Base-by-base conservation (phyloP, 2,329 filamentous ascomycete species). In the Lecanicillium sp. region DNA sequence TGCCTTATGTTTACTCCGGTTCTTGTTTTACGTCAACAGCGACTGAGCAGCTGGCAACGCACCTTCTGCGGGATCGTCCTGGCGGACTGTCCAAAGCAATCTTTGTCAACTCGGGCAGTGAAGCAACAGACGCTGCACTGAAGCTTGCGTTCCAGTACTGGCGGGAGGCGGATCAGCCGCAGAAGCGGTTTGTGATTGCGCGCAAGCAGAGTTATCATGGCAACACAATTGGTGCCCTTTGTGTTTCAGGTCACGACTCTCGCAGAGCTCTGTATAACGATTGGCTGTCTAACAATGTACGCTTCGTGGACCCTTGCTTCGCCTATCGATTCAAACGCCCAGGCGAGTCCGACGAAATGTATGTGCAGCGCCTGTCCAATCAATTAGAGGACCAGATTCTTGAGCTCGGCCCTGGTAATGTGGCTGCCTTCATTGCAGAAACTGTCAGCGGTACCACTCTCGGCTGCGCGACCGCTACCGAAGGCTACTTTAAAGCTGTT, bases 391-490 rank as follows among this genome's bases (percentile, higher is more conserved):
- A 61, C 5, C 77, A 82, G 47, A 85, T 87, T 48, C 64, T 72
- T 46, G 60, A 69, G 7, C 53, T 85, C 2, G 82, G 81, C 0
- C 71, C 81, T 0, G 66, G 77, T 1, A 81, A 66, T 0, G 80
- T 87, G 1, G 81, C 75, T 42, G 82, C 79, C 2, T 86, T 87
- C 50, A 70, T 87, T 25, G 77, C 79, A 2, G 84, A 88, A 57
- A 79, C 82, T 0, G 69, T 87, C 5, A 80, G 84, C 25, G 82
- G 84, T 8, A 79, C 82, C 17, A 56, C 55, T 3, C 43, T 87
- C 1, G 86, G 83, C 0, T 87, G 80, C 49, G 77, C 85, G 1
- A 71, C 79, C 1, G 65, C 81, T 0, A 68, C 80, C 0, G 61
- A 66, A 0, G 83, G 83, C 0, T 92, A 92, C 48, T 77, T 89